These are phyloP conservation scores for Hirsutella minnesotensis DNA, from an alignment of 2,329 filamentous ascomycete species.

Conservation along the genomic window DNA sequence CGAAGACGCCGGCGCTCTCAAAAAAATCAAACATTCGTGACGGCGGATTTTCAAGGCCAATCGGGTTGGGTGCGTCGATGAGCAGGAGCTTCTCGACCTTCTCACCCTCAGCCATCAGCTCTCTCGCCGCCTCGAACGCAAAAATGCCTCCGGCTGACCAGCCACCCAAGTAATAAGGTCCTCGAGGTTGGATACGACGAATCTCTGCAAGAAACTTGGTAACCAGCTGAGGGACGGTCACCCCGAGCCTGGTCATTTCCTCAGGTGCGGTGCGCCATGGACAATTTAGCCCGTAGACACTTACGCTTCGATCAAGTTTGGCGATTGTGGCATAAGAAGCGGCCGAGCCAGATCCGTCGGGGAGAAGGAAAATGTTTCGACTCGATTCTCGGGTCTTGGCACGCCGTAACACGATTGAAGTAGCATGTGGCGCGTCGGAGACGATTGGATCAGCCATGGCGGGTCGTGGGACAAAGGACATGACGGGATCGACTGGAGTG, in stretches of 20 bases:
- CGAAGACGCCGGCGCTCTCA: constrained; percentile 58
- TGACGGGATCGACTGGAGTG: not conserved
- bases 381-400: constrained; percentile 7
- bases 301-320: not conserved
- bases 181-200: constrained; percentile 2
- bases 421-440: not conserved
- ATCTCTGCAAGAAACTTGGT: constrained; percentile 4
- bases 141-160: constrained; percentile 71
- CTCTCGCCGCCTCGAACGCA: constrained; percentile 53
- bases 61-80: constrained; percentile 54
- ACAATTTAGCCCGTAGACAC: constrained; percentile 3
- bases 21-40: constrained; percentile 56
- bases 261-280: constrained; percentile 2
- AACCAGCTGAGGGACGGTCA: constrained; percentile 1
- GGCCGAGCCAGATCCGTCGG: constrained; percentile 17
- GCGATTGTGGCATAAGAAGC: constrained; percentile 12
- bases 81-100: constrained; percentile 48
- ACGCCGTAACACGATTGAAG: constrained; percentile 1
- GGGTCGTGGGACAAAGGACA: too few relatives aligned
- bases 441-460: not conserved
- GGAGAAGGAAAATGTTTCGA: constrained; percentile 13
- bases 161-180: constrained; percentile 37
- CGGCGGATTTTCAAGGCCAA: constrained; percentile 58
- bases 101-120: constrained; percentile 45
- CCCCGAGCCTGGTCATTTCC: not conserved